Base-by-base conservation (phyloP, 2,329 filamentous ascomycete genomes). In the Neofusicoccum laricinum region DNA sequence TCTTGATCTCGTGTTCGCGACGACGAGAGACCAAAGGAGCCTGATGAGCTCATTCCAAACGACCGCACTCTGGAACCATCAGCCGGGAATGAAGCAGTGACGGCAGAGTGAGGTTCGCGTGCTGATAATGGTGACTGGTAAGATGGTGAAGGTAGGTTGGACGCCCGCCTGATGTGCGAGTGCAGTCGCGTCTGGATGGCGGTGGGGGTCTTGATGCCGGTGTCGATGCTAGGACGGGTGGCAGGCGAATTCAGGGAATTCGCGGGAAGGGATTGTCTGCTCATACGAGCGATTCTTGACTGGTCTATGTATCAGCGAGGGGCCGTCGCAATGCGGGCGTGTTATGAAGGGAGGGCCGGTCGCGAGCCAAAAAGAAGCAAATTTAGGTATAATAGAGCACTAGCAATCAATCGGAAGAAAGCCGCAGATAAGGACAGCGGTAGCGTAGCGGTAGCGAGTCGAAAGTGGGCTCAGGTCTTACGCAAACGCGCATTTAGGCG, bases 211-310 rank as follows among this genome's bases (percentile, higher is more conserved):
- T 73, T 72, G 65, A 68, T 71, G 4, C 68, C 67, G 50, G 69
- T 72, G n/a, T 73, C 70, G 2, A 72, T 72, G 51, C 66, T 66
- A 8, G 71, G 69, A 40, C 38, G 67, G 11, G 40, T 36, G 40
- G n/a, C 17, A 11, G 73, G 66, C 21, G 72, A 70, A 15, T 71
- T 72, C 36, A 70, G 69, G 12, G 71, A 64, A 43, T 67, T 71
- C 8, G 73, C 71, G 11, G 75, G 75, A 8, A 75, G 69, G 15
- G 76, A 77, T 64, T 76, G 72, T 15, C 75, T 71, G 68, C 69
- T 74, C 19, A 72, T 67, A 43, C 74, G 71, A 61, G 73, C 75
- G 53, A 78, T 74, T 66, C 76, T 74, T n/a, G 76, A 76, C 71
- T 75, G 66, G 38, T 63, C 21, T 25, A 43, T 49, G 48, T 14